Base-by-base conservation (phyloP, 768 basidiomycete genomes). In the Collybiopsis confluens region DNA sequence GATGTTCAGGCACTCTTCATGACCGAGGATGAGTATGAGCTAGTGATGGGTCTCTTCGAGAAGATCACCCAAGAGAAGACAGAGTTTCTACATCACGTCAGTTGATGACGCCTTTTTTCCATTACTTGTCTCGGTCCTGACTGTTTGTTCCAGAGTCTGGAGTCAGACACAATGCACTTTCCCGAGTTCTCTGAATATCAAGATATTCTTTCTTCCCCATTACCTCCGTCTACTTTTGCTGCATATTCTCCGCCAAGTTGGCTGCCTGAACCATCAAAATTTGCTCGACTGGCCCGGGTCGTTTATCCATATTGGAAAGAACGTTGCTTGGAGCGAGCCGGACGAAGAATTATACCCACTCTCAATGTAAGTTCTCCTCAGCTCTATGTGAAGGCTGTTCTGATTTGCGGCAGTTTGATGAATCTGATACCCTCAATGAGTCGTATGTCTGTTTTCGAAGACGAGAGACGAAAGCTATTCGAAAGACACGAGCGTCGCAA, bases 371-470 rank as follows among this genome's bases (percentile, higher is more conserved):
- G 88, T 71, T 55, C 8, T 9, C 51, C n/a, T 8, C 50, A n/a
- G n/a, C n/a, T n/a, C n/a, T n/a, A n/a, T n/a, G n/a, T n/a, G n/a
- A n/a, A n/a, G n/a, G n/a, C n/a, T n/a, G n/a, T n/a, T n/a, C n/a
- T n/a, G n/a, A n/a, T 60, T 13, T 55, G 20, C 46, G 37, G 4
- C 38, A 91, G 88, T 86, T 81, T 62, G 94, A 98, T 66, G 95
- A 98, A 71, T 79, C 88, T 18, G 93, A 97, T 66, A 86, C 86
- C 43, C 79, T 79, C 59, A 92, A 91, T 52, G 94, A 96, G 62
- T 95, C 96, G 0, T 98, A 98, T 59, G 89, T 98, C 42, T 99
- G 97, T 70, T 99, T 99, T 79, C 84, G 97, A 35, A 81, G 94
- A 56, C 86, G 95, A 52, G 96, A 98, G 66, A 86, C 89, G 69